Base-by-base conservation (phyloP, 768 basidiomycete species). In the Pholiota molesta region DNA sequence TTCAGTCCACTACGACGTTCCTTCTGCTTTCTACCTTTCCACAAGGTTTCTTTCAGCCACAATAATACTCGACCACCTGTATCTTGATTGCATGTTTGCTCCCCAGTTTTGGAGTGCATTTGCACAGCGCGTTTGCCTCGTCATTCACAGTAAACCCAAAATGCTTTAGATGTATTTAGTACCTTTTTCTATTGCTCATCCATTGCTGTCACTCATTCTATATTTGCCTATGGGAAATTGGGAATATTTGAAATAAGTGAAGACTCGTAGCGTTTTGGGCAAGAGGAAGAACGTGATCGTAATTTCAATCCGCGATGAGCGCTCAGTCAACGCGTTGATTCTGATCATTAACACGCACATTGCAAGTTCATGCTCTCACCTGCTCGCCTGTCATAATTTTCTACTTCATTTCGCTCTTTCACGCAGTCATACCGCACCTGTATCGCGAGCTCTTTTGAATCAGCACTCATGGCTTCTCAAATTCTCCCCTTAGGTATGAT, bases 401-500 rank as follows among this genome's bases (percentile, higher is more conserved):
- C 23, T 35, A 11, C 5, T 29, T 6, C 19, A 16, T 45, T 19
- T 14, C 13, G 5, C 23, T 26, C 4, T 13, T 10, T 23, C 47
- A 2, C 23, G 8, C 8, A 11, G n/a, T 49, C 47, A 49, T 26
- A 26, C 4, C 21, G 23, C 23, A 26, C 19, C 11, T 26, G 3
- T 19, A 49, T 55, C n/a, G 35, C 33, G 53, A 55, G n/a, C 40
- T 28, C 55, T 28, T 42, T 16, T 40, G 33, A 35, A 39, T 42
- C 28, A 56, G 52, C 45, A 58, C 52, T 52, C 65, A 97, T 97
- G 95, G 90, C 94, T 23, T 94, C 93, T 59, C 94, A 96, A 73
- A 94, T 97, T 70, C 86, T 97, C 45, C 95, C 95, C n/a, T 83
- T 97, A 61, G 94, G 94, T 91, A 71, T 35, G 33, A 62, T 76